Evolutionary conservation across 163 green algal species (phyloP).

Genomic region (Coccomyxa subellipsoidea): DNA sequence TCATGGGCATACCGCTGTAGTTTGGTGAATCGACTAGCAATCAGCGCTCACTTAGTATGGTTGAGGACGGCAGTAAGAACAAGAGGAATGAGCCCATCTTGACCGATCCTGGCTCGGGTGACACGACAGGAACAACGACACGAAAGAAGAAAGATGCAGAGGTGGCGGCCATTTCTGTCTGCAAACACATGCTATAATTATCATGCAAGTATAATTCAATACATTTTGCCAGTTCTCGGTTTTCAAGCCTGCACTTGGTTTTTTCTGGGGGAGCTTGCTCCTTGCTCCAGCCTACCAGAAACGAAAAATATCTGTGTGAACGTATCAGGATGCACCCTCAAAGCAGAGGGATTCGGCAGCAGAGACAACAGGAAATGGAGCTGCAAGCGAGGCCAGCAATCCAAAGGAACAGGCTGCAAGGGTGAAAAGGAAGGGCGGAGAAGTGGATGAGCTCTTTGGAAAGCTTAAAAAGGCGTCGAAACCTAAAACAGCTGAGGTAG

Average conservation of each 20-base stretch:
- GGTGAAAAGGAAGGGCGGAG: background rate
- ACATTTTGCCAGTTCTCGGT: no score
- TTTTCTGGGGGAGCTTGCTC: no score
- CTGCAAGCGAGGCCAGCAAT: background rate
- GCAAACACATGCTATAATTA: no score
- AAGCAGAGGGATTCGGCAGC: background rate
- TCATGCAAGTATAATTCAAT: no score
- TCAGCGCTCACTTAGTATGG: no score
- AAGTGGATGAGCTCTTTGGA: background rate
- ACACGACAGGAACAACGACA: background rate
- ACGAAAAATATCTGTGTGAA: background rate
- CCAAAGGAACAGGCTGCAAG: background rate
- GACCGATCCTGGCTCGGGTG: background rate
- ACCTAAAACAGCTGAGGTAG: background rate
- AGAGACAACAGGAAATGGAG: background rate
- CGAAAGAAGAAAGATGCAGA: background rate
- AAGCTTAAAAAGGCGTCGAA: background rate
- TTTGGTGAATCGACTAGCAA: no score
- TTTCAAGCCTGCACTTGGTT: no score
- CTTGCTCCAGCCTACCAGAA: no score
- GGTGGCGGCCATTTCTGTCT: background rate
- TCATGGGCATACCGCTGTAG: no score
- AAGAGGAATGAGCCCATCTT: background rate
- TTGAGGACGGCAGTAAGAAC: background rate
- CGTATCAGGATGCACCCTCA: background rate